These are phyloP conservation scores for Leucoagaricus sp. DNA, from an alignment of 1,284 basidiomycete species.

Conservation along the genomic window DNA sequence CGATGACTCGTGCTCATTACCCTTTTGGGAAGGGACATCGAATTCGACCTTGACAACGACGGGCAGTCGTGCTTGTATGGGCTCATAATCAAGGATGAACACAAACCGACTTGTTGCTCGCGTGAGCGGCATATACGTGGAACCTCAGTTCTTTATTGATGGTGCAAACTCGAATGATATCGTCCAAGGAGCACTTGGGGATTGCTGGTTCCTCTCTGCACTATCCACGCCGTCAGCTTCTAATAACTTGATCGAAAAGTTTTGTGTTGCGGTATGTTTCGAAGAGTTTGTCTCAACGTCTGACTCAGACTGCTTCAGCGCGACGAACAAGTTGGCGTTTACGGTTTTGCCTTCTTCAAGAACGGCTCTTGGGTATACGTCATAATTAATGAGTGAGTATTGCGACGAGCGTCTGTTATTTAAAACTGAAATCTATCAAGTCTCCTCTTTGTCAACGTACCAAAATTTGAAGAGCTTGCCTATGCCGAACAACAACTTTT, in stretches of 20 bases:
- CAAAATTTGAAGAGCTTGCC: conserved; percentile 50
- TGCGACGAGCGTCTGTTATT: not conserved
- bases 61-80: conserved; percentile 37
- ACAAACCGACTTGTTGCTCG: conserved; percentile 43
- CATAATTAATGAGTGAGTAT: conserved; percentile 49
- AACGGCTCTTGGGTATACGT: conserved; percentile 44
- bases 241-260: conserved; percentile 46
- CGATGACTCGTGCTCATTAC: too few relatives aligned
- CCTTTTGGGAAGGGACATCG: conserved; percentile 42
- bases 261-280: conserved; percentile 48
- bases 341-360: conserved; percentile 56
- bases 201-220: conserved; percentile 54
- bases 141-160: conserved; percentile 46
- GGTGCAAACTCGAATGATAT: conserved; percentile 45
- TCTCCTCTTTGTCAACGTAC: conserved; percentile 44
- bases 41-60: conserved; percentile 47
- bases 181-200: conserved; percentile 46
- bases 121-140: conserved; percentile 48
- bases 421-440: conserved; percentile 22
- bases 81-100: conserved; percentile 36
- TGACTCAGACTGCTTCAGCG: conserved; percentile 31
- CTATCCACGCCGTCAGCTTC: conserved; percentile 45
- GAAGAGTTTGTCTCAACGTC: not conserved
- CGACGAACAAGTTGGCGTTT: conserved; percentile 53
- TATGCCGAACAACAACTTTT: conserved; percentile 42